These are phyloP conservation scores for Proliferodiscus dingleyae DNA, from an alignment of 2,329 filamentous ascomycete genomes.

Conservation along the genomic window DNA sequence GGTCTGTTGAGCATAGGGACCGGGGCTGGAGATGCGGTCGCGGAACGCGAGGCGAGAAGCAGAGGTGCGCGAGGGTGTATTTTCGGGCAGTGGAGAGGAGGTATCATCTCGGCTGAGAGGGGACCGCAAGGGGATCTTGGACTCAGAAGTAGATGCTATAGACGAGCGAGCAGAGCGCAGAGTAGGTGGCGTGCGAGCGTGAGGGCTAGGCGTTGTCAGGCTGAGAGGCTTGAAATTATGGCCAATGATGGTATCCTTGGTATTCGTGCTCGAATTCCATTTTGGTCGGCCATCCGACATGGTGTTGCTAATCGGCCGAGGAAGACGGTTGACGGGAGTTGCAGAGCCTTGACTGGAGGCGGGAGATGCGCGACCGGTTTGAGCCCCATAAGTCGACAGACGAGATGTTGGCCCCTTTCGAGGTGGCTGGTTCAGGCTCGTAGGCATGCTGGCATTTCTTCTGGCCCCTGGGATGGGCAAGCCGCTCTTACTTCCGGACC, in stretches of 20 bases:
- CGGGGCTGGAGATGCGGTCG: slow-evolving; percentile 50
- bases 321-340: slow-evolving; percentile 42
- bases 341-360: slow-evolving; percentile 40
- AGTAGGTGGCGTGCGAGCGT: slow-evolving; percentile 22
- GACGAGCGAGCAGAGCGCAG: slow-evolving; percentile 21
- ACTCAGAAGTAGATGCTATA: slow-evolving; percentile 20
- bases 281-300: slow-evolving; percentile 57
- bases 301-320: slow-evolving; percentile 41
- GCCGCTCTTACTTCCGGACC: slow-evolving; percentile 19
- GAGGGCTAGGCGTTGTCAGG: slow-evolving; percentile 39
- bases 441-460: slow-evolving; percentile 42
- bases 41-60: slow-evolving; percentile 43
- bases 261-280: slow-evolving; percentile 68
- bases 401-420: slow-evolving; percentile 30
- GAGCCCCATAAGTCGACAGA: slow-evolving; percentile 37
- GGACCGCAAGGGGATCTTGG: slow-evolving; percentile 30
- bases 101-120: slow-evolving; percentile 27
- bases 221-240: slow-evolving; percentile 63
- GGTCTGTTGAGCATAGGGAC: slow-evolving; percentile 43
- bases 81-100: slow-evolving; percentile 24
- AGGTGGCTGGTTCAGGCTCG: slow-evolving; percentile 33
- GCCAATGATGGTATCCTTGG: slow-evolving; percentile 57
- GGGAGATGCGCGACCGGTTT: slow-evolving; percentile 37
- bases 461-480: slow-evolving; percentile 41
- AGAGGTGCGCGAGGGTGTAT: slow-evolving; percentile 26